phyloP scores from a whole-genome alignment of 1,284 basidiomycete species.

The Rhodotorula sp. region DNA sequence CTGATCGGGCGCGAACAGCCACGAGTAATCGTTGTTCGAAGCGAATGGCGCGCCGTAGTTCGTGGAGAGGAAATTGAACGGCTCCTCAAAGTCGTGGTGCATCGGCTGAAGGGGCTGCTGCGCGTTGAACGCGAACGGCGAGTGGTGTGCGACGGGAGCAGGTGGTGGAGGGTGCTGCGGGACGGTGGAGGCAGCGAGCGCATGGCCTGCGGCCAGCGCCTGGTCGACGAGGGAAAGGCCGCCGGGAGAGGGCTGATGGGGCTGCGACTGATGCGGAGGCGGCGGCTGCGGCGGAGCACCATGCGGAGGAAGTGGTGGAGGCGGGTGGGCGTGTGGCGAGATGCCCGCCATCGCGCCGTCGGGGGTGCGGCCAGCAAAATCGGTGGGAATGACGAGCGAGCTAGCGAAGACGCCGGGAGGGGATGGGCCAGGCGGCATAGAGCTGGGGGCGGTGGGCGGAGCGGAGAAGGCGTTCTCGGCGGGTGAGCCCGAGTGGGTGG shows the following conservation, averaged over 20 bases:
- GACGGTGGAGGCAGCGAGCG: not conserved
- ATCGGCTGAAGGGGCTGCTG: slow-evolving; percentile 15
- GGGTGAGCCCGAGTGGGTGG: slow-evolving; percentile 25
- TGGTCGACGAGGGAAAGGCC: slow-evolving; percentile 28
- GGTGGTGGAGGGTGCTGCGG: slow-evolving; percentile 1
- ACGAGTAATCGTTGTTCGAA: slow-evolving; percentile 39
- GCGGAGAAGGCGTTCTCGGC: slow-evolving; percentile 30
- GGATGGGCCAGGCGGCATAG: slow-evolving; percentile 6
- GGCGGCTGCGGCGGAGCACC: not conserved
- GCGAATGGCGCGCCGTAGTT: slow-evolving; percentile 42
- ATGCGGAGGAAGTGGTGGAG: not conserved
- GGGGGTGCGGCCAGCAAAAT: slow-evolving; percentile 4
- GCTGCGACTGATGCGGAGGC: not conserved
- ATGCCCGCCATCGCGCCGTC: slow-evolving; percentile 4
- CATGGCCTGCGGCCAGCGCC: slow-evolving; percentile 15
- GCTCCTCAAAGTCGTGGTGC: slow-evolving; percentile 35
- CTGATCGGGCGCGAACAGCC: slow-evolving; percentile 40
- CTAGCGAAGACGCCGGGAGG: slow-evolving; percentile 21
- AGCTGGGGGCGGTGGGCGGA: slow-evolving; percentile 5
- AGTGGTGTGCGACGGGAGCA: slow-evolving; percentile 6
- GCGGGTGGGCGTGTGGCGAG: not conserved
- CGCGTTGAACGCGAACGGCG: slow-evolving; percentile 21
- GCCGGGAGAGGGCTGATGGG: slow-evolving; percentile 8
- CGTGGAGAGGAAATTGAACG: slow-evolving; percentile 40
- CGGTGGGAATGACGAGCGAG: slow-evolving; percentile 27